Percentiles rank a stretch among this genome's conserved stretches.
Evolutionary conservation across 371 early-diverging fungal genomes (phyloP).

Genomic region (Rhizopus sp.): DNA sequence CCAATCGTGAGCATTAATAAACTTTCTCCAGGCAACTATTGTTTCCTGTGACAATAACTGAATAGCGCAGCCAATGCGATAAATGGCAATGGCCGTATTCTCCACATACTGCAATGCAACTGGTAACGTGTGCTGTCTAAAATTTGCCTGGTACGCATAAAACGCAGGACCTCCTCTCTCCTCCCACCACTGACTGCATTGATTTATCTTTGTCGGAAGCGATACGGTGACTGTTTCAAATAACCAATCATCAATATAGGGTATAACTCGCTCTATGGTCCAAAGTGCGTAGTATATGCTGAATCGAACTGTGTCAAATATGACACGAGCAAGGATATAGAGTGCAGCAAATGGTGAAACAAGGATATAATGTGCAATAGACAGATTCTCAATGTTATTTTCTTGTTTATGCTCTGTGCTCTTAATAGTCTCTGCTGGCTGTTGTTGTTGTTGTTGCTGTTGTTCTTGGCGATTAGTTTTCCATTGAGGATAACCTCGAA

Average conservation of each 20-base stretch:
- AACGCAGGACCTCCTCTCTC: constrained; percentile 16
- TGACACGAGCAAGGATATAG: constrained; percentile 27
- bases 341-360: constrained; percentile 36
- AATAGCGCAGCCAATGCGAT: constrained; percentile 7
- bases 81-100: background rate
- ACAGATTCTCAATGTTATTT: constrained; percentile 14
- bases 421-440: constrained; percentile 1
- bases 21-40: constrained; percentile 18
- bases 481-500: constrained; percentile 23
- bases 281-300: constrained; percentile 27
- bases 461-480: constrained; percentile 1
- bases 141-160: background rate
- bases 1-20: constrained; percentile 34
- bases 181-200: constrained; percentile 30
- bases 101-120: constrained; percentile 1
- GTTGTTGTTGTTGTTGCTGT: background rate
- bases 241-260: constrained; percentile 41
- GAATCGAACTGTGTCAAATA: constrained; percentile 20
- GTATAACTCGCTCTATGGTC: constrained; percentile 27
- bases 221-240: constrained; percentile 34
- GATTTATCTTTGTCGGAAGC: constrained; percentile 20
- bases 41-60: background rate
- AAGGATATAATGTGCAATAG: constrained; percentile 33
- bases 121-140: constrained; percentile 8
- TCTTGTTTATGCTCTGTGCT: background rate